phyloP scores from a whole-genome alignment of 2,329 filamentous ascomycete genomes.

The Apiospora phragmitis region DNA sequence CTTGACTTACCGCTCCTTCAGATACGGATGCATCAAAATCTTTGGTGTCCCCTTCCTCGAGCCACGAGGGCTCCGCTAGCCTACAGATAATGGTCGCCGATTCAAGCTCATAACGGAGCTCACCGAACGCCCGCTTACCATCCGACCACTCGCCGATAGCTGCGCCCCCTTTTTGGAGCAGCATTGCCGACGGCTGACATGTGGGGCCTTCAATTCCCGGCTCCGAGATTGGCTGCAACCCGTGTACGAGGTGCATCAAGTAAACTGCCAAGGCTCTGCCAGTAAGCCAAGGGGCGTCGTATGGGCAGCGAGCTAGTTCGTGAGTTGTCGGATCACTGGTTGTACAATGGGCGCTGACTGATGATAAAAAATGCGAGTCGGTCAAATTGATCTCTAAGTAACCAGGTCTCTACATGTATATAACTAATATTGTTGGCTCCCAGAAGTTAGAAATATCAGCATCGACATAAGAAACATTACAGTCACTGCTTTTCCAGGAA shows the following conservation, averaged over 20 bases:
- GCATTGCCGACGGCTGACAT: neutral
- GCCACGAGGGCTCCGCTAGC: neutral
- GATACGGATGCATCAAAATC: neutral
- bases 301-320: neutral
- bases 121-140: neutral
- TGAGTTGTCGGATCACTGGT: neutral
- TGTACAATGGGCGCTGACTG: neutral
- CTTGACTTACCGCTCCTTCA: too few relatives aligned
- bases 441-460: neutral
- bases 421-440: too few relatives aligned
- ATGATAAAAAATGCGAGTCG: neutral
- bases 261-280: neutral
- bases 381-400: too few relatives aligned
- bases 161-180: neutral
- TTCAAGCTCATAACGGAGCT: neutral
- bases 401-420: too few relatives aligned
- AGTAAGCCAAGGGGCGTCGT: neutral
- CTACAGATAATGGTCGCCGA: neutral
- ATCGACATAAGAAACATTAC: neutral
- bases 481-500: neutral
- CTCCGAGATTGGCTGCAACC: neutral
- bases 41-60: neutral
- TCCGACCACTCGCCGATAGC: neutral
- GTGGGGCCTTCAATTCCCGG: neutral
- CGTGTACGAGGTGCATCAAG: neutral